Evolutionary conservation across 306 rosid genomes (phyloP).

Genomic region (Rosa persica): DNA sequence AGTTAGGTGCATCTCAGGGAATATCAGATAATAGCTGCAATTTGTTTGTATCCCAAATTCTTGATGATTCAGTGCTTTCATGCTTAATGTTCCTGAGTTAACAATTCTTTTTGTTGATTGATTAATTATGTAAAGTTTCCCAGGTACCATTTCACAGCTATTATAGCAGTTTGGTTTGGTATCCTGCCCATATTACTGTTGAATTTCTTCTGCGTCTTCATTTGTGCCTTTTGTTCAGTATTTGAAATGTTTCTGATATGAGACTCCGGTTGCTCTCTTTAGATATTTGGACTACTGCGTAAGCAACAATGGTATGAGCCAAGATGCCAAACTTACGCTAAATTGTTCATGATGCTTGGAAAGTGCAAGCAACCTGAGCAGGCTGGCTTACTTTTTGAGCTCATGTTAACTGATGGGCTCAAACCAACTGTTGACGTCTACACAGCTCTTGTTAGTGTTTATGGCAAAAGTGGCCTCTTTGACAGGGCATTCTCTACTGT

Average conservation of each 20-base stretch:
- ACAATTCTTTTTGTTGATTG: neutral
- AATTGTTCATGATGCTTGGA: slow-evolving; percentile 80
- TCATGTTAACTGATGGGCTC: slow-evolving; percentile 78
- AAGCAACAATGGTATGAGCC: slow-evolving; percentile 85
- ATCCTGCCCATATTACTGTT: neutral
- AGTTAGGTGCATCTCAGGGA: neutral
- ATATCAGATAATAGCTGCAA: neutral
- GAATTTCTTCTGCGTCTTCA: neutral
- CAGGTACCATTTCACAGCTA: neutral
- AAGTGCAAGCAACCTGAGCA: slow-evolving; percentile 75
- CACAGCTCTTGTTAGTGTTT: slow-evolving; percentile 83
- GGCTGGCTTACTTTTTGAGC: slow-evolving; percentile 64
- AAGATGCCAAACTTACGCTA: slow-evolving; percentile 79
- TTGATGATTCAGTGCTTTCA: neutral
- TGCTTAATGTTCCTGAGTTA: neutral
- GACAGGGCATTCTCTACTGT: slow-evolving; percentile 60
- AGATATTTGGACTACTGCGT: slow-evolving; percentile 84
- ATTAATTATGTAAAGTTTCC: neutral
- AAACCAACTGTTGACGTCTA: slow-evolving; percentile 76
- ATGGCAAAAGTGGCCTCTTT: slow-evolving; percentile 69
- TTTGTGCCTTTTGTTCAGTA: neutral
- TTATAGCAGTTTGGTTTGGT: neutral
- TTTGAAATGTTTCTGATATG: slow-evolving; percentile 16
- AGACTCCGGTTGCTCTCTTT: slow-evolving; percentile 14
- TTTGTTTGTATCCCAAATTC: neutral